Evolutionary conservation across 495 filamentous ascomycete species (phyloP), one percentile per base, ranked within the genome.

Genomic region (Amorphotheca resinae): DNA sequence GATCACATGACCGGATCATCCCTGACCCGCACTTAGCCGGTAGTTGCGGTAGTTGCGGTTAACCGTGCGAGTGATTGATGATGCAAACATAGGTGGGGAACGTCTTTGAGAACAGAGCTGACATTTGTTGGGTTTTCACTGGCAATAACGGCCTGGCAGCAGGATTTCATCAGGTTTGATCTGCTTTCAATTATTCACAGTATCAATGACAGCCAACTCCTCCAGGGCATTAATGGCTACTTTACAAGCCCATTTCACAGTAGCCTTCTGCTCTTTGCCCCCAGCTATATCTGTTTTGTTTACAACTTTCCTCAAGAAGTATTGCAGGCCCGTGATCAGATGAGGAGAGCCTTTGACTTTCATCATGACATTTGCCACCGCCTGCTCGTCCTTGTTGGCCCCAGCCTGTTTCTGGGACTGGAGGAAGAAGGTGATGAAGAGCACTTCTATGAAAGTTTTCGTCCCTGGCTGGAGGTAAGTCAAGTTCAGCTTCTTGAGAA

Each of bases 401-500:
- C 60, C 55, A 6, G 53, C 34, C 9, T 42, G 31, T 42, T 55
- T 64, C 54, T 57, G 53, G 28, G 38, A 75, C 44, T 81, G 74
- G 26, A 83, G 69, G 15, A 93, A 72, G 15, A 82, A 53, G 6
- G 76, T 84, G 49, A 88, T 79, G 17, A 95, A 63, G 56, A 95
- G 54, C 1, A 93, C 55, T 58, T 94, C 87, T 22, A 86, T 64
- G 50, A 95, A 89, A 1, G 68, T 76, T 44, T 75, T 77, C 0
- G 83, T 82, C 61, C 83, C 84, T 3, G 69, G 60, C 51, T 88
- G 83, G 15, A 94, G 65, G 53, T 82, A 84, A 9, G 77, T 66
- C 33, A 89, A 73, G 48, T 89, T 87, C 32, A 94, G 76, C 25
- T 72, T 78, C 60, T 72, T 94, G 32, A 95, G 58, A 22, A 82